These are phyloP conservation scores for Fistulinella prunicolor DNA, from an alignment of 768 basidiomycete genomes.

Conservation along the genomic window DNA sequence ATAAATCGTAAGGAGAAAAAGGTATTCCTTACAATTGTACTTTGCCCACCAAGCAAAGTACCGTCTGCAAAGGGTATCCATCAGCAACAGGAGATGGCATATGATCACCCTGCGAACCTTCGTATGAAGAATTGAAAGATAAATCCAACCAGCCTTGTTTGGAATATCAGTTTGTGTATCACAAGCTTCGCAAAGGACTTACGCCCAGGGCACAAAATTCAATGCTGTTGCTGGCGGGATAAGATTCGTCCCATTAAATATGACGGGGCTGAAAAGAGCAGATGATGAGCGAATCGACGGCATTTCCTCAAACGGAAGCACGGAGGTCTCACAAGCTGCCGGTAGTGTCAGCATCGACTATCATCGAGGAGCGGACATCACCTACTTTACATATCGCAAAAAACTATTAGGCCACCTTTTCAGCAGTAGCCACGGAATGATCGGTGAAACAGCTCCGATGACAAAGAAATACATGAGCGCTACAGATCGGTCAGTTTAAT, in stretches of 20 bases:
- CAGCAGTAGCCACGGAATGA: slow-evolving; percentile 60
- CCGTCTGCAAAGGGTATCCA: slow-evolving; percentile 28
- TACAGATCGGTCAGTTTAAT: slow-evolving; percentile 28
- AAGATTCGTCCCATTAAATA: slow-evolving; percentile 63
- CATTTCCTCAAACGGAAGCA: background rate
- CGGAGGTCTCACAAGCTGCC: slow-evolving; percentile 11
- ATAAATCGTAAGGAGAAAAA: background rate
- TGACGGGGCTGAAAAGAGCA: slow-evolving; percentile 42
- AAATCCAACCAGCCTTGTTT: slow-evolving; percentile 55
- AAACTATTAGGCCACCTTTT: slow-evolving; percentile 61
- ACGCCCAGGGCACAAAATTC: slow-evolving; percentile 81
- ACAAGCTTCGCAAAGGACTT: slow-evolving; percentile 8
- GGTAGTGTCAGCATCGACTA: background rate
- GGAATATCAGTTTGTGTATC: background rate
- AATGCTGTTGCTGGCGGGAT: slow-evolving; percentile 85
- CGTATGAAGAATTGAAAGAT: slow-evolving; percentile 75
- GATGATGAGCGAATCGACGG: background rate
- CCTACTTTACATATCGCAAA: slow-evolving; percentile 67
- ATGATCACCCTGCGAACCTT: slow-evolving; percentile 26
- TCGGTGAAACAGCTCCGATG: slow-evolving; percentile 63
- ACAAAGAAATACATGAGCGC: slow-evolving; percentile 71
- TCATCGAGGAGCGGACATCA: background rate
- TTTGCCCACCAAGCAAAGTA: slow-evolving; percentile 75
- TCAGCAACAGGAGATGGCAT: background rate
- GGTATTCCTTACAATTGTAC: slow-evolving; percentile 55